Conservation (phyloP, 2,329 filamentous ascomycete genomes). For the Westerdykella ornata region DNA sequence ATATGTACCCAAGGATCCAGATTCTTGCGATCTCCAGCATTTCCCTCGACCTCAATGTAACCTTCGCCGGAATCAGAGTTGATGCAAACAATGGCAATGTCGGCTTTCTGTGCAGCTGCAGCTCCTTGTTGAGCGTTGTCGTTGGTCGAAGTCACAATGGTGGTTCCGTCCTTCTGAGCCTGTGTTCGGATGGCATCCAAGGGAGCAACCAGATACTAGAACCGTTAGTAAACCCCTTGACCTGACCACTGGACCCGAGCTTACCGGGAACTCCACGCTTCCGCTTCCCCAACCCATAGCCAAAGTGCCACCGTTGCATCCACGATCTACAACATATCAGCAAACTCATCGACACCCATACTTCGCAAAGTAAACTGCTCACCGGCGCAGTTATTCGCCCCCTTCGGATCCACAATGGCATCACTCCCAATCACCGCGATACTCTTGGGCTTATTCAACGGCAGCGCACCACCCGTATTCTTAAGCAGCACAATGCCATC, state of each 20-base stretch:
- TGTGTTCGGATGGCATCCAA: conserved; percentile 39
- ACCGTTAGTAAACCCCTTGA: conserved; percentile 3
- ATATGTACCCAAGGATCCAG: conserved; percentile 39
- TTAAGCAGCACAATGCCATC: conserved; percentile 47
- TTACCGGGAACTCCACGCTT: conserved; percentile 39
- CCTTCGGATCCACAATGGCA: conserved; percentile 64
- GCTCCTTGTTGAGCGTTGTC: conserved; percentile 35
- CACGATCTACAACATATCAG: conserved; percentile 49
- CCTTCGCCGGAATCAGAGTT: conserved; percentile 46
- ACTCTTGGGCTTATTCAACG: conserved; percentile 63
- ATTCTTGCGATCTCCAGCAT: conserved; percentile 45
- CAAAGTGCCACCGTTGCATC: conserved; percentile 54
- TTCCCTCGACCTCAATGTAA: conserved; percentile 43
- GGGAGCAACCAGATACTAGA: conserved; percentile 40
- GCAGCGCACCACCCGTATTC: conserved; percentile 65
- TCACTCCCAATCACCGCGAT: conserved; percentile 64
- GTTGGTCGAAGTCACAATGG: conserved; percentile 35
- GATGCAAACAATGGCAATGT: conserved; percentile 44
- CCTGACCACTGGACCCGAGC: not conserved
- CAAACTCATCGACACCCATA: not conserved
- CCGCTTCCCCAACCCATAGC: conserved; percentile 65
- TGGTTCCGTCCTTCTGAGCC: conserved; percentile 34
- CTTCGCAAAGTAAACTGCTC: not conserved
- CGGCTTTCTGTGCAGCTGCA: conserved; percentile 32
- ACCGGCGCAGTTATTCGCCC: conserved; percentile 65